Evolutionary conservation across 345 rosid species (phyloP).

Genomic region (Ailanthus altissimus): DNA sequence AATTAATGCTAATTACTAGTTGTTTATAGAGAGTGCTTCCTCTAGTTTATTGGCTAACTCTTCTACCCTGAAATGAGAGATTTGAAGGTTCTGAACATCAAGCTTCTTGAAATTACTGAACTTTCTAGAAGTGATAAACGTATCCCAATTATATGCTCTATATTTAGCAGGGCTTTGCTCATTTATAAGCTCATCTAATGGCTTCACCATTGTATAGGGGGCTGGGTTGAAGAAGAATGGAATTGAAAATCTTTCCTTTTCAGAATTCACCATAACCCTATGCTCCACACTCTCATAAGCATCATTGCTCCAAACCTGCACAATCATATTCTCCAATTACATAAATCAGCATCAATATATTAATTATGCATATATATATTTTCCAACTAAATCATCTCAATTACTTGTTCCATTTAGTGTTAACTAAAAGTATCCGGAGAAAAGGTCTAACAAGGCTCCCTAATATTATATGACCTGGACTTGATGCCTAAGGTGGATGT

Average conservation of each 20-base stretch:
- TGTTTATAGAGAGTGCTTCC: background rate
- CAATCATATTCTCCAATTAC: background rate
- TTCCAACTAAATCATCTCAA: too few species aligned
- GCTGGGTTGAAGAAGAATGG: conserved; percentile 48
- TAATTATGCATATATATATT: too few species aligned
- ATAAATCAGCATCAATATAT: too few species aligned
- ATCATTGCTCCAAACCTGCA: conserved; percentile 43
- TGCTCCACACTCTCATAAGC: conserved; percentile 52
- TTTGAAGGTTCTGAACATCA: conserved; percentile 47
- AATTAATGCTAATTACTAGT: too few species aligned
- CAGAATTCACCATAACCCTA: conserved; percentile 45
- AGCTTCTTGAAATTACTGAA: conserved; percentile 47
- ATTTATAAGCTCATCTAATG: conserved; percentile 21
- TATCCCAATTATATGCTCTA: conserved; percentile 44
- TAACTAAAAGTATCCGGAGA: too few species aligned
- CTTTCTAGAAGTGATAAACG: conserved; percentile 35
- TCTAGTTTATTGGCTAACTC: background rate
- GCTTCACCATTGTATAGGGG: conserved; percentile 29
- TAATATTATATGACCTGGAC: too few species aligned
- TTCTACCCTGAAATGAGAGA: conserved; percentile 34
- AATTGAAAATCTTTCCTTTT: conserved; percentile 49
- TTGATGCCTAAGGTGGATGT: too few species aligned
- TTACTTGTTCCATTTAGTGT: too few species aligned
- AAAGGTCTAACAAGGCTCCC: too few species aligned
- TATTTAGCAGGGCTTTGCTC: conserved; percentile 39